These are phyloP conservation scores for Fomitopsis palustris DNA, from an alignment of 1,284 basidiomycete species.

Conservation along the genomic window DNA sequence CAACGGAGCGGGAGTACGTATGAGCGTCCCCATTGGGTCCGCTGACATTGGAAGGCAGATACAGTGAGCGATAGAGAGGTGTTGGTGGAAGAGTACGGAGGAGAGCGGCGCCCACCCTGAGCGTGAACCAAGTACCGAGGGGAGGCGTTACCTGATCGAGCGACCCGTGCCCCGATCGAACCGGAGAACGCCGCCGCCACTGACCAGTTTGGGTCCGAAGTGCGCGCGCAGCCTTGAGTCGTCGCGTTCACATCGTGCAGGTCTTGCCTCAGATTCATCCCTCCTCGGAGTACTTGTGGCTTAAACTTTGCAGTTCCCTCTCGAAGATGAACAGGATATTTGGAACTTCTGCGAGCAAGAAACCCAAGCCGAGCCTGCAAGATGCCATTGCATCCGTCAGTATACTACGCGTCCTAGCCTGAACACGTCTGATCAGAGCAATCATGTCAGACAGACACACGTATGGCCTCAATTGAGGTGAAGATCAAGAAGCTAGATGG, in stretches of 20 bases:
- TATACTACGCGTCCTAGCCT: constrained; percentile 6
- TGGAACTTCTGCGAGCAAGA: constrained; percentile 72
- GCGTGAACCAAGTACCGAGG: background rate
- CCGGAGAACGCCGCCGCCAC: background rate
- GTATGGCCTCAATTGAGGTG: constrained; percentile 90
- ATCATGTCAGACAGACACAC: constrained; percentile 73
- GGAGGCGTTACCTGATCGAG: background rate
- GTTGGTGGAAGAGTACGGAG: background rate
- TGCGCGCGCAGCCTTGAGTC: too few relatives aligned
- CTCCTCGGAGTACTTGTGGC: background rate
- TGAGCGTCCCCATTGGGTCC: background rate
- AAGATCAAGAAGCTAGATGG: constrained; percentile 97
- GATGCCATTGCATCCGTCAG: constrained; percentile 90
- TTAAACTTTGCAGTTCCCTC: background rate
- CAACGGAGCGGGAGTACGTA: background rate
- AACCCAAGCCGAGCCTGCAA: constrained; percentile 83
- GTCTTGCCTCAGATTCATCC: background rate
- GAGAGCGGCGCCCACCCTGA: background rate
- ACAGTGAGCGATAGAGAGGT: background rate
- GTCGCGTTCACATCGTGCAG: background rate
- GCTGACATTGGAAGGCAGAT: background rate
- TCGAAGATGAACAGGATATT: constrained; percentile 77
- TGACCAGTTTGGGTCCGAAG: too few relatives aligned
- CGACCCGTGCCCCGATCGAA: background rate
- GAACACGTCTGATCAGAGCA: constrained; percentile 8